Evolutionary conservation across 257 asterid species (phyloP).

Genomic region (Linderniella brevidens): DNA sequence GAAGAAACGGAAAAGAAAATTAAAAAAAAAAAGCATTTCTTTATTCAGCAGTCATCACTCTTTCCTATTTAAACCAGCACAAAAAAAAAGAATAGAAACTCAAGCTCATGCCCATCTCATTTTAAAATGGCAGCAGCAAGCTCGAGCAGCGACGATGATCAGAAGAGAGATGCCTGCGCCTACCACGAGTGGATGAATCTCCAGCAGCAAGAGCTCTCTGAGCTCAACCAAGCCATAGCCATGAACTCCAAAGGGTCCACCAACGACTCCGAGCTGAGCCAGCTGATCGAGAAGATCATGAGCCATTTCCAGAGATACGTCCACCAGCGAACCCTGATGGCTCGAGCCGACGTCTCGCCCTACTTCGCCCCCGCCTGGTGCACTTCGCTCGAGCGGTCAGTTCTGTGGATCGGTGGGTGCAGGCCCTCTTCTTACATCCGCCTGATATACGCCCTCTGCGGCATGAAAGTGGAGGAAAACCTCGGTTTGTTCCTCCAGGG

Average conservation of each 20-base stretch:
- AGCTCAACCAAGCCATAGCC: constrained; percentile 17
- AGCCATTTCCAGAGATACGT: neutral
- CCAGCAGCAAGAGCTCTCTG: constrained; percentile 25
- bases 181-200: constrained; percentile 19
- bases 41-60: too few relatives aligned
- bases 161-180: constrained; percentile 12
- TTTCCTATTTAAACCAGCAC: too few relatives aligned
- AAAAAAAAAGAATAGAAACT: too few relatives aligned
- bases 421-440: constrained; percentile 35
- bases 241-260: neutral
- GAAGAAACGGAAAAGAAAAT: too few relatives aligned
- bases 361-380: constrained; percentile 40
- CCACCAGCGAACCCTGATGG: neutral
- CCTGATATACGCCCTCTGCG: constrained; percentile 27
- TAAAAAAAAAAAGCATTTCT: too few relatives aligned
- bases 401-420: constrained; percentile 48
- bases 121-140: too few relatives aligned
- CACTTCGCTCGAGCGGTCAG: constrained; percentile 30
- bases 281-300: constrained; percentile 16
- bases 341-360: constrained; percentile 17
- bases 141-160: constrained; percentile 4
- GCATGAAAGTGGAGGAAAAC: constrained; percentile 19
- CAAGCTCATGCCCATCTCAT: too few relatives aligned
- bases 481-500: constrained; percentile 17
- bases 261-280: constrained; percentile 12